These are phyloP conservation scores for Penicillium polonicum DNA, from an alignment of 2,329 filamentous ascomycete genomes.

Conservation along the genomic window DNA sequence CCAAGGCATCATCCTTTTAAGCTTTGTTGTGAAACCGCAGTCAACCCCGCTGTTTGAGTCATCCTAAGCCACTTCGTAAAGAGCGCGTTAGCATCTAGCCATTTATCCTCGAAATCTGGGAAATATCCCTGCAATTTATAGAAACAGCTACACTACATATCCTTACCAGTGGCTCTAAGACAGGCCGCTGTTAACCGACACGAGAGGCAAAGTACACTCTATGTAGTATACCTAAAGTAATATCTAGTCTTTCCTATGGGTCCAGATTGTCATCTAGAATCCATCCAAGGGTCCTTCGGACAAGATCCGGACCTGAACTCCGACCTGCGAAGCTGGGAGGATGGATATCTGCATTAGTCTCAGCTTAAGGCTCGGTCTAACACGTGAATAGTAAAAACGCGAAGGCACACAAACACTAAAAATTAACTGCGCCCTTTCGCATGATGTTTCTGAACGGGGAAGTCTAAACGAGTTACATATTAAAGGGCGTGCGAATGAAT, in stretches of 20 bases:
- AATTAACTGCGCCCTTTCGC: neutral
- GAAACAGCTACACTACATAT: neutral
- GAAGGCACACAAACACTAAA: neutral
- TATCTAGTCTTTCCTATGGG: neutral
- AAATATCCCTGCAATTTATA: neutral
- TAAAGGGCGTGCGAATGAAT: neutral
- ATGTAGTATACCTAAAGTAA: neutral
- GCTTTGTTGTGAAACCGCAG: neutral
- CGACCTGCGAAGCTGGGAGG: neutral
- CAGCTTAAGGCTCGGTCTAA: neutral
- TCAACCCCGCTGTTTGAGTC: conserved; percentile 1
- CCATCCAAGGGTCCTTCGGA: neutral
- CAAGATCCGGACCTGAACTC: neutral
- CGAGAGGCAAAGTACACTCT: neutral
- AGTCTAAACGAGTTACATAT: neutral
- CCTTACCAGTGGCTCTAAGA: no score
- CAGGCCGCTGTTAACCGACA: neutral
- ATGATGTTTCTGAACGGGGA: neutral
- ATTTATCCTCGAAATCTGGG: neutral
- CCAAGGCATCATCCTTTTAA: neutral
- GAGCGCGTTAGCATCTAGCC: neutral
- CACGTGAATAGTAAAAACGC: neutral
- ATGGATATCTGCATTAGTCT: no score
- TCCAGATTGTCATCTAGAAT: neutral
- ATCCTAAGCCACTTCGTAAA: conserved; percentile 9